Evolutionary conservation across 495 filamentous ascomycete species (phyloP).

Genomic region (Parachaetomium inaequale): DNA sequence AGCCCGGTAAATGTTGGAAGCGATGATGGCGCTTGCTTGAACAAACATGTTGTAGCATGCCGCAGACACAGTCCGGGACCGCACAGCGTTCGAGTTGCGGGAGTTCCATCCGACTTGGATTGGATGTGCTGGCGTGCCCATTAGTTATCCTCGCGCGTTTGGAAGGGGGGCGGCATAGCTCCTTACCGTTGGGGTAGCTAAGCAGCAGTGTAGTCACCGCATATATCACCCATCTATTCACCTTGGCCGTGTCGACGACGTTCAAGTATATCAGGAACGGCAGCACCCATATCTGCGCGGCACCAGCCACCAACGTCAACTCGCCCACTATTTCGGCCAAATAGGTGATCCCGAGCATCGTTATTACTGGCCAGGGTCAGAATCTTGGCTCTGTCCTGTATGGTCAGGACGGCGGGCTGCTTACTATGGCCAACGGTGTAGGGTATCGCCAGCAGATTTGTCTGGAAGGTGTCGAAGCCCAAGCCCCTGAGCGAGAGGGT

Average conservation of each 20-base stretch:
- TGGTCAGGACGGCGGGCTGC: not conserved
- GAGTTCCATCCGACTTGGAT: slow-evolving; percentile 66
- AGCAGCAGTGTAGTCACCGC: slow-evolving; percentile 56
- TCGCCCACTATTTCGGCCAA: slow-evolving; percentile 48
- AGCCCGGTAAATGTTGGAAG: slow-evolving; percentile 61
- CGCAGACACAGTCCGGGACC: slow-evolving; percentile 53
- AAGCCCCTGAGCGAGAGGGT: slow-evolving; percentile 61
- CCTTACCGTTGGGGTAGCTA: slow-evolving; percentile 53
- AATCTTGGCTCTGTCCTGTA: not conserved
- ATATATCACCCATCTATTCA: slow-evolving; percentile 55
- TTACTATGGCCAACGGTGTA: slow-evolving; percentile 38
- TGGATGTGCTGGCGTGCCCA: slow-evolving; percentile 41
- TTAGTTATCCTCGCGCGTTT: not conserved
- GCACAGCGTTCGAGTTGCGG: slow-evolving; percentile 56
- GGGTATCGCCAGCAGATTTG: slow-evolving; percentile 51
- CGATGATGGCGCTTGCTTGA: slow-evolving; percentile 59
- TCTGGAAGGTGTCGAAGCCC: slow-evolving; percentile 66
- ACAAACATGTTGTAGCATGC: slow-evolving; percentile 65
- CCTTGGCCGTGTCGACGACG: slow-evolving; percentile 41
- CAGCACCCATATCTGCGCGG: slow-evolving; percentile 53
- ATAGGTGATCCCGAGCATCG: slow-evolving; percentile 50
- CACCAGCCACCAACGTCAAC: slow-evolving; percentile 44
- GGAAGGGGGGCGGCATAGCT: not conserved
- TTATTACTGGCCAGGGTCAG: slow-evolving; percentile 30
- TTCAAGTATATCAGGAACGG: slow-evolving; percentile 56